A percentile compares a stretch with the other conserved stretches of the same genome.
Conservation (phyloP, 345 rosid genomes). For the Heritiera fomes region DNA sequence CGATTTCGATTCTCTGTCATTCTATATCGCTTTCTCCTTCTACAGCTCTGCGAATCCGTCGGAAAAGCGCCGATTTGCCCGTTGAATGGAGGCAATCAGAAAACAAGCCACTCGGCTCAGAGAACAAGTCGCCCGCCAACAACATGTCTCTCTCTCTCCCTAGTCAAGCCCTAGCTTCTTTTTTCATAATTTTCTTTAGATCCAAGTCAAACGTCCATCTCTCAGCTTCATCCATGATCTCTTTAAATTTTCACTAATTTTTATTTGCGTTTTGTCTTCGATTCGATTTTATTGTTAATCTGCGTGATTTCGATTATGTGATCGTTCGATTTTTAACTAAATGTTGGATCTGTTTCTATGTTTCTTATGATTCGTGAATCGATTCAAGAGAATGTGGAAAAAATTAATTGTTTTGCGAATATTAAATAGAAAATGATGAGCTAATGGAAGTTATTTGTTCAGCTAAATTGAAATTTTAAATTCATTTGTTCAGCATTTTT, state of each 20-base stretch:
- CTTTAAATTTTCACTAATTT: not conserved
- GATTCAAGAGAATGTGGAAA: not conserved
- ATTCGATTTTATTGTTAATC: constrained; percentile 19
- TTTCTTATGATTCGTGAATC: not conserved
- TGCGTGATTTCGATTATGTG: constrained; percentile 10
- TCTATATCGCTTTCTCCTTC: not conserved
- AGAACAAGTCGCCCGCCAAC: constrained; percentile 96
- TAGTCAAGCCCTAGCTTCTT: constrained; percentile 20
- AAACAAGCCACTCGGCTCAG: constrained; percentile 92
- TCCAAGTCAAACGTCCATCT: constrained; percentile 23
- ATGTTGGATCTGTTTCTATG: constrained; percentile 17
- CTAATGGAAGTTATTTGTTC: not conserved
- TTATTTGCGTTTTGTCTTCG: not conserved
- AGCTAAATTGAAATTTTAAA: not conserved
- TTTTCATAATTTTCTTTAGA: constrained; percentile 16
- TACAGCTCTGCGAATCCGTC: constrained; percentile 2
- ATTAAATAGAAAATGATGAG: constrained; percentile 8
- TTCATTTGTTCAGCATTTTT: no score
- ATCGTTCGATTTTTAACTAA: not conserved
- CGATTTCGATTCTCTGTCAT: not conserved
- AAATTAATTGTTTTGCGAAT: not conserved
- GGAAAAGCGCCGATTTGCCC: not conserved
- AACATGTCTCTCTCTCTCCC: constrained; percentile 48
- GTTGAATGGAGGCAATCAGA: constrained; percentile 82
- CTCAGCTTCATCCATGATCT: constrained; percentile 21